Percentiles rank a stretch among this genome's conserved stretches.
These are phyloP conservation scores for Populus tremula DNA, from an alignment of 345 rosid species.

Conservation along the genomic window DNA sequence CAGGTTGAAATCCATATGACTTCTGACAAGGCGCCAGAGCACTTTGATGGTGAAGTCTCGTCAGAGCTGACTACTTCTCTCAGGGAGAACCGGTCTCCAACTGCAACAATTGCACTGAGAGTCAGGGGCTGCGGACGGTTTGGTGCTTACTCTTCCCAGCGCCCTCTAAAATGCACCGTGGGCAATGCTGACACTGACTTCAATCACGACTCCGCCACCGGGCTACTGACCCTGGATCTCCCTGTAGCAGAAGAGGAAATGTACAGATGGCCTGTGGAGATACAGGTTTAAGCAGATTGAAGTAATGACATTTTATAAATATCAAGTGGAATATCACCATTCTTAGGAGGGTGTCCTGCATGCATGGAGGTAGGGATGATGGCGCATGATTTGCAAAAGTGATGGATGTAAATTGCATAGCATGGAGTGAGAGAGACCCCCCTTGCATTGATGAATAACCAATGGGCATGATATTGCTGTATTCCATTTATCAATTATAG, in stretches of 20 bases:
- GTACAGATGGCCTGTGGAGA: slow-evolving; percentile 81
- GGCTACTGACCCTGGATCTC: slow-evolving; percentile 55
- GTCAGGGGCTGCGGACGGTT: slow-evolving; percentile 77
- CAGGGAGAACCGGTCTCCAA: slow-evolving; percentile 41
- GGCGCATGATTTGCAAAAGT: background rate
- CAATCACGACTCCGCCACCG: slow-evolving; percentile 46
- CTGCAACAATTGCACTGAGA: slow-evolving; percentile 47
- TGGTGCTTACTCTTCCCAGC: slow-evolving; percentile 70
- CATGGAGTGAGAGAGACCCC: background rate
- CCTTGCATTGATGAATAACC: background rate
- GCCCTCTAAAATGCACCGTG: slow-evolving; percentile 62
- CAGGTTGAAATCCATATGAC: slow-evolving; percentile 42
- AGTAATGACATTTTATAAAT: background rate
- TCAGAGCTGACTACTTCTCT: slow-evolving; percentile 41
- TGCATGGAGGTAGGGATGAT: background rate
- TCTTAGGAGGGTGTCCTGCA: background rate
- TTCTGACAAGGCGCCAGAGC: slow-evolving; percentile 35
- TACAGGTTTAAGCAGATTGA: slow-evolving; percentile 42
- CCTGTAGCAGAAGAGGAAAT: slow-evolving; percentile 66
- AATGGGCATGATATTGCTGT: background rate
- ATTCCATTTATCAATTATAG: background rate
- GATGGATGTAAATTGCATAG: background rate
- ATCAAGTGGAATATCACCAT: background rate
- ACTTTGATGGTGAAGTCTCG: slow-evolving; percentile 54
- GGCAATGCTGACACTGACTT: slow-evolving; percentile 50